A percentile compares a stretch with the other conserved stretches of the same genome.
Evolutionary conservation across 2,329 filamentous ascomycete genomes (phyloP).

Genomic region (Rasamsonia emersonii): DNA sequence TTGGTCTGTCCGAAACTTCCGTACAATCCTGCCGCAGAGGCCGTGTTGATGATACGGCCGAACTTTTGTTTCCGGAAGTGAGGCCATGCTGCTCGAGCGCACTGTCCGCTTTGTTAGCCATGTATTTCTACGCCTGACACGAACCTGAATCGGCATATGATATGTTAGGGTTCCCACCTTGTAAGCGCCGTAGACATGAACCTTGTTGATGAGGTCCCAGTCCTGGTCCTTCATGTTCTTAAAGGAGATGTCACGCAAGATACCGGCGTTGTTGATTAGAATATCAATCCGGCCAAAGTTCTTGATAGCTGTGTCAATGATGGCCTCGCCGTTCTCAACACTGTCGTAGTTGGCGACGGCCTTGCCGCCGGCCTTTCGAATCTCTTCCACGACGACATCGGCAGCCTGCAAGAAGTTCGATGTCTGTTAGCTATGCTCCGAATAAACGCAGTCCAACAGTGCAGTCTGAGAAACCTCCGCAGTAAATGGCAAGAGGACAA

Average conservation of each 20-base stretch:
- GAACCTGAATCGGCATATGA: background rate
- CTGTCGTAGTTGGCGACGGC: slow-evolving; percentile 94
- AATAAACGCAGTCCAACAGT: background rate
- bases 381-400: slow-evolving; percentile 41
- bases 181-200: slow-evolving; percentile 89
- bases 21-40: slow-evolving; percentile 91
- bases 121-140: background rate
- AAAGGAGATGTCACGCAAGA: slow-evolving; percentile 89
- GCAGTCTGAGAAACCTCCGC: too few relatives aligned
- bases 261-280: slow-evolving; percentile 96
- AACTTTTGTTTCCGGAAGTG: slow-evolving; percentile 99
- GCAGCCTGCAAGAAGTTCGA: slow-evolving; percentile 49
- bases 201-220: slow-evolving; percentile 90
- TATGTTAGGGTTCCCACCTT: slow-evolving; percentile 45
- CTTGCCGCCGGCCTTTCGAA: slow-evolving; percentile 77
- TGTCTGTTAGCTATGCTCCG: background rate
- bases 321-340: slow-evolving; percentile 76
- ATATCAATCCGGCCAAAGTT: slow-evolving; percentile 67
- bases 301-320: slow-evolving; percentile 60
- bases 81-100: slow-evolving; percentile 87
- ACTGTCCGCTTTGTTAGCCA: slow-evolving; percentile 38
- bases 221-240: slow-evolving; percentile 98
- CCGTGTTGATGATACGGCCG: slow-evolving; percentile 90
- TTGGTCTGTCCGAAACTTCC: slow-evolving; percentile 94
- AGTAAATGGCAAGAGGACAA: too few relatives aligned